These are phyloP conservation scores for Luffa aegyptiaca DNA, from an alignment of 306 rosid genomes.

Conservation along the genomic window DNA sequence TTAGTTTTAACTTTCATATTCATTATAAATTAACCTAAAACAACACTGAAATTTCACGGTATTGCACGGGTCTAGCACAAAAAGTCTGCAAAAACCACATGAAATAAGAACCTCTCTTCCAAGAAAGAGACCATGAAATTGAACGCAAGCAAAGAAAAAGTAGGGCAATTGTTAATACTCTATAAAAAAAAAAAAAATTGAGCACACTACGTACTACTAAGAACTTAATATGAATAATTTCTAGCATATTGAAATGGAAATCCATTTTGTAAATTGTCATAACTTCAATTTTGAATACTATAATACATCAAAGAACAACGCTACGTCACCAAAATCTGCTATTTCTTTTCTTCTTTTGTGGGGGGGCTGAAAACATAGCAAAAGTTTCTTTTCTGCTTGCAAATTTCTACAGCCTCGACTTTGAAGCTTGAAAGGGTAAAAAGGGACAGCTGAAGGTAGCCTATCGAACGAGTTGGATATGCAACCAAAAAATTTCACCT, in stretches of 20 bases:
- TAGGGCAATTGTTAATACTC: no score
- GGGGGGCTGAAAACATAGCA: background rate
- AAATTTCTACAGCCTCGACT: background rate
- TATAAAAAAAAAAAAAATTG: no score
- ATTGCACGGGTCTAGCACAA: no score
- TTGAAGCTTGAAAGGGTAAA: background rate
- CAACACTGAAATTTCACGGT: no score
- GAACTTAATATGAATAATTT: background rate
- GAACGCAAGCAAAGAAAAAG: no score
- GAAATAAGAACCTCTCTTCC: background rate
- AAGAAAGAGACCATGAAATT: background rate
- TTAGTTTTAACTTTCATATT: no score
- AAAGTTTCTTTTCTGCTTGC: background rate
- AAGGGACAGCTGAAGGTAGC: background rate
- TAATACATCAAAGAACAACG: conserved; percentile 5
- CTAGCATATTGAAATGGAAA: background rate
- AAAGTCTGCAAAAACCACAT: background rate
- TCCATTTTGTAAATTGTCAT: background rate
- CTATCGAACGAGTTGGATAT: background rate
- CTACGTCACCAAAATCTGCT: background rate
- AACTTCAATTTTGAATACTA: background rate
- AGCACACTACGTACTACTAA: no score
- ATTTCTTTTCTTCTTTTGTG: background rate
- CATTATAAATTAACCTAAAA: no score
- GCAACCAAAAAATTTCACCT: background rate